A percentile compares a stretch with the other conserved stretches of the same genome.
These are phyloP conservation scores for Geosmithia putterillii DNA, from an alignment of 2,329 filamentous ascomycete genomes.

Conservation along the genomic window DNA sequence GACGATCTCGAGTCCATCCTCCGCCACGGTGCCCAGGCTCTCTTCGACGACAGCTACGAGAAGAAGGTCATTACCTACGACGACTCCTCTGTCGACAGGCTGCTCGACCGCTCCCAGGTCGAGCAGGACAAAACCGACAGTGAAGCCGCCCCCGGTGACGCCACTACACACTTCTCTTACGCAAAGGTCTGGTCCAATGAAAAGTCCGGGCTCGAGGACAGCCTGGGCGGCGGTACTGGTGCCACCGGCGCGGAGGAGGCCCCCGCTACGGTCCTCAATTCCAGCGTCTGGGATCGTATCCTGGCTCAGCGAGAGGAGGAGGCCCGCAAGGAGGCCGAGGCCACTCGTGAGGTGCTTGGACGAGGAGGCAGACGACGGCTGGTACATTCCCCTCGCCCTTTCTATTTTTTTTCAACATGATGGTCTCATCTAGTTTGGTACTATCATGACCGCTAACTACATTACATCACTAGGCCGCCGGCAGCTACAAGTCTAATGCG, in stretches of 20 bases:
- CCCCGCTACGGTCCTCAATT: slow-evolving; percentile 38
- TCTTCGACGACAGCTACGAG: slow-evolving; percentile 66
- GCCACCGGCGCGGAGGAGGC: slow-evolving; percentile 33
- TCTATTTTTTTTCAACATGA: background rate
- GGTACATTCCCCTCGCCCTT: slow-evolving; percentile 11
- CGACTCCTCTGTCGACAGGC: slow-evolving; percentile 66
- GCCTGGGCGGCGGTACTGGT: slow-evolving; percentile 31
- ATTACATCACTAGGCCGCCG: background rate
- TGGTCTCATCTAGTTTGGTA: background rate
- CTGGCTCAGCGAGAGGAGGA: slow-evolving; percentile 69
- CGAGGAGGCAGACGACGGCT: slow-evolving; percentile 65
- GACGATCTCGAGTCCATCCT: slow-evolving; percentile 80
- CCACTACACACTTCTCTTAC: slow-evolving; percentile 76
- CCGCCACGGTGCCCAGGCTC: slow-evolving; percentile 71
- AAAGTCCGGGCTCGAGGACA: slow-evolving; percentile 51
- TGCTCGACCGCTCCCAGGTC: slow-evolving; percentile 76
- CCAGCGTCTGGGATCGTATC: slow-evolving; percentile 81
- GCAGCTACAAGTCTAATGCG: background rate
- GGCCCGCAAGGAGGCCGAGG: slow-evolving; percentile 59
- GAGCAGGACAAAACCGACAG: slow-evolving; percentile 57
- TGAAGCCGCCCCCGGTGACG: slow-evolving; percentile 34
- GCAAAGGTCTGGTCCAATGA: slow-evolving; percentile 90
- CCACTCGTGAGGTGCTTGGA: slow-evolving; percentile 63
- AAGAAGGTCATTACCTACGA: slow-evolving; percentile 74
- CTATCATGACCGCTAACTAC: background rate